phyloP scores from a whole-genome alignment of 345 rosid genomes.

The Psidium guajava region DNA sequence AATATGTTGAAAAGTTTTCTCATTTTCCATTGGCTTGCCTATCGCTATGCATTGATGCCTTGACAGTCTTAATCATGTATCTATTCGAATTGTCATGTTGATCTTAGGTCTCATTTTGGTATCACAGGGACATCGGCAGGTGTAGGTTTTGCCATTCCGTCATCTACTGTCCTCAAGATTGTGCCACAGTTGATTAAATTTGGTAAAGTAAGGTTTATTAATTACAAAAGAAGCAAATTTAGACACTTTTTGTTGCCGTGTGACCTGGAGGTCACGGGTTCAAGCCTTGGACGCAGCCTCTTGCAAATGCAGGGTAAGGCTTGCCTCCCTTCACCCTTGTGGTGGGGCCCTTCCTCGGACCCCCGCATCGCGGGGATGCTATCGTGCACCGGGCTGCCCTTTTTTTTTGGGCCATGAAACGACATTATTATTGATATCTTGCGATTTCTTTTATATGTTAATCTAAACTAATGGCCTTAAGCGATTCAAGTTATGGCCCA shows the following conservation, averaged over 20 bases:
- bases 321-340: too few species aligned
- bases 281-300: too few species aligned
- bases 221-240: background rate
- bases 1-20: background rate
- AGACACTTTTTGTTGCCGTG: too few species aligned
- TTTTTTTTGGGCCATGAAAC: background rate
- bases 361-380: too few species aligned
- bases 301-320: too few species aligned
- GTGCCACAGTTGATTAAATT: conserved; percentile 79
- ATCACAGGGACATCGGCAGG: conserved; percentile 87
- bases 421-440: background rate
- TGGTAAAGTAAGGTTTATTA: conserved; percentile 56
- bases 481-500: background rate
- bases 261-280: too few species aligned
- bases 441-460: background rate
- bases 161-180: conserved; percentile 79
- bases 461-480: background rate
- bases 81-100: background rate
- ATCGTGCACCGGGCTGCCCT: too few species aligned
- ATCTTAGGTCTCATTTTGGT: background rate
- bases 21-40: background rate
- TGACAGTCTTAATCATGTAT: background rate
- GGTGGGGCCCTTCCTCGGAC: too few species aligned
- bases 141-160: conserved; percentile 94
- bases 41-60: background rate